These are phyloP conservation scores for Coprinopsis sp. DNA, from an alignment of 768 basidiomycete species.

Conservation along the genomic window DNA sequence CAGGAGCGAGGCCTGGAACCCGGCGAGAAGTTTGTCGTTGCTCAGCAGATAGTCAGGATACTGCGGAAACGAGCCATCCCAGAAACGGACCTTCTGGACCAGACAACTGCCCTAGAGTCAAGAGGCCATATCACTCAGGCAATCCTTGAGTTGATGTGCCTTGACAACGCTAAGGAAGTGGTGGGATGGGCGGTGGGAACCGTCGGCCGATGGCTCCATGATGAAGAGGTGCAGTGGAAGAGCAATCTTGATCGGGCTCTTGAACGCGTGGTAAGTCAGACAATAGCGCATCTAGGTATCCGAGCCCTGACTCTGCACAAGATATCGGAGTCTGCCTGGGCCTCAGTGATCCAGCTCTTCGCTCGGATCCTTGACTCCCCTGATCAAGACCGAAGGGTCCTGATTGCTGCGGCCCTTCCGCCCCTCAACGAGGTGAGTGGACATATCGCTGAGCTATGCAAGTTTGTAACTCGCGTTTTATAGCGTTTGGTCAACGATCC, in stretches of 20 bases:
- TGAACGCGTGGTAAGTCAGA: slow-evolving; percentile 34
- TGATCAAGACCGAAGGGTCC: slow-evolving; percentile 39
- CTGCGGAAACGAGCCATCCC: slow-evolving; percentile 46
- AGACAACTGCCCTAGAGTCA: slow-evolving; percentile 26
- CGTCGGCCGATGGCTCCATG: slow-evolving; percentile 36
- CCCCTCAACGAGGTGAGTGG: slow-evolving; percentile 47
- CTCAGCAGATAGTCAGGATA: slow-evolving; percentile 28
- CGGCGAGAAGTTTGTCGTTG: slow-evolving; percentile 17
- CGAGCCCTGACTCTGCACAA: neutral
- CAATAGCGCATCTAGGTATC: neutral
- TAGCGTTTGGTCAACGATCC: slow-evolving; percentile 55
- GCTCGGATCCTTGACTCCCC: slow-evolving; percentile 42
- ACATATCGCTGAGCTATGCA: neutral
- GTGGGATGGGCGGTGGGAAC: slow-evolving; percentile 26
- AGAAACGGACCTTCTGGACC: slow-evolving; percentile 38
- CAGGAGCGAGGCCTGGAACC: slow-evolving; percentile 15
- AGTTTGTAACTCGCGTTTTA: neutral
- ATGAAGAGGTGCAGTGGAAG: slow-evolving; percentile 36
- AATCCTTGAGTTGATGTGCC: slow-evolving; percentile 32
- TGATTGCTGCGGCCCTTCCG: slow-evolving; percentile 40
- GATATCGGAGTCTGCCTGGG: slow-evolving; percentile 4
- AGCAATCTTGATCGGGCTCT: slow-evolving; percentile 35
- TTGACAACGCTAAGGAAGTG: slow-evolving; percentile 22
- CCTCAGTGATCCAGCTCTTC: slow-evolving; percentile 16
- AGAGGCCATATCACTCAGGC: slow-evolving; percentile 38